Base-by-base conservation (phyloP, 2,329 filamentous ascomycete species). In the Monilinia fructigena region DNA sequence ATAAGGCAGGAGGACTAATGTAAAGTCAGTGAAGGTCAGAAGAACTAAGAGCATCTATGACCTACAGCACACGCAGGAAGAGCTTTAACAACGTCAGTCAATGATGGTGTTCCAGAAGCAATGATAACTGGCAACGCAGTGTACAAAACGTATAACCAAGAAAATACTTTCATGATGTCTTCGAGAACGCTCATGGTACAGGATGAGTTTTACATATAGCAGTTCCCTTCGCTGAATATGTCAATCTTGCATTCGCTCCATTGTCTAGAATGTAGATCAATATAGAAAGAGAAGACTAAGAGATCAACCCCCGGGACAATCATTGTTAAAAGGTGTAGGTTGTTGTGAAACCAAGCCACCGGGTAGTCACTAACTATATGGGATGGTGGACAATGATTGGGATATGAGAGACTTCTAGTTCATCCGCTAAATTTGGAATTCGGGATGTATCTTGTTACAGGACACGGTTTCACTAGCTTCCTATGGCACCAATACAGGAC, bases 61-160 rank as follows among this genome's bases (percentile, higher is more conserved):
- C 63, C 16, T 35, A 65, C 63, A 40, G 54, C 63, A 65, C 63
- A 65, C 14, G 12, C 14, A 42, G 63, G 63, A 23, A 65, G 54
- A 20, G 31, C 28, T 35, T 47, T 31, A 31, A 59, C 18, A 38
- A 52, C 7, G 20, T 58, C 63, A 26, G 31, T 35, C 23, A 47
- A 31, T 18, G 60, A 63, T 40, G 40, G 23, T n/a, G 47, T 31
- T 28, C 42, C 35, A 6, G 60, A n/a, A 8, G 52, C 38, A 18
- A 55, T 3, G 14, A 38, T 55, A 23, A 55, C 50, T 31, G 61
- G 50, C 26, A 63, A 35, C 50, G 45, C 50, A 23, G 61, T 38
- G 8, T 38, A 54, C 38, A 55, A 28, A 4, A 45, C 18, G 48
- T 11, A 63, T 45, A 63, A 28, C 38, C 61, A 55, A 28, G 40